These are phyloP conservation scores for Parachaetomium inaequale DNA, from an alignment of 495 filamentous ascomycete genomes.

Conservation along the genomic window DNA sequence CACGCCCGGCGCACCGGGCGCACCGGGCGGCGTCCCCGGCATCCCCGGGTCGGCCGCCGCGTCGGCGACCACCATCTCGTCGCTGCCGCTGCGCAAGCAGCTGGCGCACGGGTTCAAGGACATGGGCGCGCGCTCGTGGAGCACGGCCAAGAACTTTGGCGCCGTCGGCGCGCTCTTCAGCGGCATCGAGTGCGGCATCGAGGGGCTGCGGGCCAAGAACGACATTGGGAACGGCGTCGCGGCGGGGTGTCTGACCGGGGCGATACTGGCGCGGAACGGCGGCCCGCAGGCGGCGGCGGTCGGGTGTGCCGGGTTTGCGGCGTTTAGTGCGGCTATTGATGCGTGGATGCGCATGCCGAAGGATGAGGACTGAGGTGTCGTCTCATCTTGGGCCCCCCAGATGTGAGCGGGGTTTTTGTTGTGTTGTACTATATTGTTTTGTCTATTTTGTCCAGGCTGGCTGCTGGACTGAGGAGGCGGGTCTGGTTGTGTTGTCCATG, in stretches of 20 bases:
- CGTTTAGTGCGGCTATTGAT: slow-evolving; percentile 94
- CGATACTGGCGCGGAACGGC: slow-evolving; percentile 74
- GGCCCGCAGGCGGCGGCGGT: slow-evolving; percentile 86
- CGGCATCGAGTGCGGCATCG: slow-evolving; percentile 93
- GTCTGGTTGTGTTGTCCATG: slow-evolving; percentile 15
- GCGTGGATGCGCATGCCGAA: slow-evolving; percentile 71
- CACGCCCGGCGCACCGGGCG: slow-evolving; percentile 17
- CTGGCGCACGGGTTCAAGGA: slow-evolving; percentile 82
- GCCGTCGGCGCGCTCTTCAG: slow-evolving; percentile 83
- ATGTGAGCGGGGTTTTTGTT: neutral
- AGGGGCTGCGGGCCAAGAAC: slow-evolving; percentile 88
- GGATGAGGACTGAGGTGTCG: slow-evolving; percentile 42
- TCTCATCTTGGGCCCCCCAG: neutral
- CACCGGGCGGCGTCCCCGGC: neutral
- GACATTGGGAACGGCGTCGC: slow-evolving; percentile 84
- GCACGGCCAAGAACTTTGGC: slow-evolving; percentile 91
- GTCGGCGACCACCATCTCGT: slow-evolving; percentile 49
- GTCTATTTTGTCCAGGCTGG: neutral
- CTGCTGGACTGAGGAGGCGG: neutral
- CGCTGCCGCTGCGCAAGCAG: slow-evolving; percentile 78
- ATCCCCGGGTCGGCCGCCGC: slow-evolving; percentile 23
- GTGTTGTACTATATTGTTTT: slow-evolving; percentile 7
- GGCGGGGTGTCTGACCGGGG: slow-evolving; percentile 89
- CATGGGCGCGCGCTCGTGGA: slow-evolving; percentile 81
- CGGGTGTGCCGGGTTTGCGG: slow-evolving; percentile 92